Conservation (phyloP, 1,284 basidiomycete genomes). For the Anthracocystis walkeri region DNA sequence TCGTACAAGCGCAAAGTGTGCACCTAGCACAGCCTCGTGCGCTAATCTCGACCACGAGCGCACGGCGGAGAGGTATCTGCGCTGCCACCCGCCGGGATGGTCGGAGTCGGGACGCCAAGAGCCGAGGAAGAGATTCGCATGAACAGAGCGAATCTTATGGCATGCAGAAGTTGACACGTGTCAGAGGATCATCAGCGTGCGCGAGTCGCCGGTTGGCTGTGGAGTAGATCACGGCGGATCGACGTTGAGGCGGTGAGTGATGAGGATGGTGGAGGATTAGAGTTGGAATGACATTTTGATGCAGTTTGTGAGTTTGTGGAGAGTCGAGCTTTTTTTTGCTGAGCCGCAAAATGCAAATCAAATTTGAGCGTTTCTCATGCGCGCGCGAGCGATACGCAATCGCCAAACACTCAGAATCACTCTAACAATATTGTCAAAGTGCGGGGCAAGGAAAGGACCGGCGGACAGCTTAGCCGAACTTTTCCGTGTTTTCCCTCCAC, state of each 20-base stretch:
- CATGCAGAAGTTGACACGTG: not conserved
- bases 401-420: not conserved
- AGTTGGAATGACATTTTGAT: not conserved
- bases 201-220: not conserved
- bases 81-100: not conserved
- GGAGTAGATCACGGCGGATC: not conserved
- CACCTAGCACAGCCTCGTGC: slow-evolving; percentile 1
- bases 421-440: not conserved
- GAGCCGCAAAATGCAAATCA: not conserved
- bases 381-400: slow-evolving; percentile 14
- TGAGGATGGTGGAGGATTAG: not conserved
- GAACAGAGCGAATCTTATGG: not conserved
- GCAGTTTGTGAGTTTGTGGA: not conserved
- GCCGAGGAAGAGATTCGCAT: not conserved
- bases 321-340: not conserved
- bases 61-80: not conserved
- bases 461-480: not conserved
- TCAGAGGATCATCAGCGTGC: not conserved
- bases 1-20: not conserved
- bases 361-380: not conserved
- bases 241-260: not conserved
- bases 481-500: slow-evolving; percentile 1
- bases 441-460: slow-evolving; percentile 1
- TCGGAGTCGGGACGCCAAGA: slow-evolving; percentile 1
- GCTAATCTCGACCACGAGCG: not conserved